Percentiles rank a stretch among this genome's conserved stretches.
These are phyloP conservation scores for Talaromyces nanjingensis DNA, from an alignment of 495 filamentous ascomycete genomes.

Conservation along the genomic window DNA sequence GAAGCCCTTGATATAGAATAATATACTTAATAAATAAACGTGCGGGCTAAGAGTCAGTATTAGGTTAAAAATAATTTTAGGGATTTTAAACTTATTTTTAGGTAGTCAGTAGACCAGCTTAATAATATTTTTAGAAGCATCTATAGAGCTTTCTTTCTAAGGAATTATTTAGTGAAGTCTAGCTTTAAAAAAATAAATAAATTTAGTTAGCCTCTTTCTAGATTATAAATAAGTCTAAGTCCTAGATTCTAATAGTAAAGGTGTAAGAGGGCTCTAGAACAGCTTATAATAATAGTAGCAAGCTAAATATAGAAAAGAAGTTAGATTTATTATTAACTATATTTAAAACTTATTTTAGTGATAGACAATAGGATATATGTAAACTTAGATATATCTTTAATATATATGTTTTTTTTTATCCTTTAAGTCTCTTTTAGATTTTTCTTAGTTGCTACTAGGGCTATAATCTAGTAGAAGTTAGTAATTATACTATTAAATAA, in stretches of 20 bases:
- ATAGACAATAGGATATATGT: constrained; percentile 21
- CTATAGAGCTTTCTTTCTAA: too few relatives aligned
- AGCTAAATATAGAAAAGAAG: constrained; percentile 30
- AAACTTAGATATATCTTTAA: constrained; percentile 30
- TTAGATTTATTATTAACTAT: constrained; percentile 25
- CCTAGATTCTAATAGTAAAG: too few relatives aligned
- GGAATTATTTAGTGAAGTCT: too few relatives aligned
- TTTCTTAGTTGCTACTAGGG: constrained; percentile 6
- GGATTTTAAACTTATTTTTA: too few relatives aligned
- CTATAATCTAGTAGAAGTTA: not conserved
- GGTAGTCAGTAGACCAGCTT: too few relatives aligned
- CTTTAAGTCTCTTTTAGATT: constrained; percentile 6
- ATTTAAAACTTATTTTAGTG: constrained; percentile 26
- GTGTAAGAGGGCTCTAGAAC: constrained; percentile 10
- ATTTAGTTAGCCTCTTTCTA: too few relatives aligned
- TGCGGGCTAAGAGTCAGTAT: too few relatives aligned
- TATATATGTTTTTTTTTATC: constrained; percentile 25
- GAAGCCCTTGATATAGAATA: too few relatives aligned
- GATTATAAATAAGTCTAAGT: not conserved
- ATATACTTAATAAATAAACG: too few relatives aligned
- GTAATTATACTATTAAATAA: not conserved
- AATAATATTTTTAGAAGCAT: too few relatives aligned
- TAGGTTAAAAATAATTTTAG: too few relatives aligned
- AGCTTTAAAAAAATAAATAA: too few relatives aligned
- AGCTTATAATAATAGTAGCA: constrained; percentile 25